Conservation (phyloP, 2,329 filamentous ascomycete species). For the Stemphylium beticola region DNA sequence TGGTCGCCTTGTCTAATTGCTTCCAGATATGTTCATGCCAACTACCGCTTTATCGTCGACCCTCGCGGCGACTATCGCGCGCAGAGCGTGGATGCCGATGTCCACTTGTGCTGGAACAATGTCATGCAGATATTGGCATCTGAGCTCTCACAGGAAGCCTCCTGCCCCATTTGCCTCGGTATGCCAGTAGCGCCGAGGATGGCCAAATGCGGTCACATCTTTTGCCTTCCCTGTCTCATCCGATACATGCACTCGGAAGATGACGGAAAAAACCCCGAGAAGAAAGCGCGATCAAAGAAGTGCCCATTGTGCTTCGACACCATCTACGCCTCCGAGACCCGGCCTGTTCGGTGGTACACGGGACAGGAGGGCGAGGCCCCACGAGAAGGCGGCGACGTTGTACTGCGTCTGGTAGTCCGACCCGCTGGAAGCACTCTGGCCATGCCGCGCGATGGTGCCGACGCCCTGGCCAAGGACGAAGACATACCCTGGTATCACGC, state of each 20-base stretch:
- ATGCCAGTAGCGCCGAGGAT: constrained; percentile 93
- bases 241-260: constrained; percentile 91
- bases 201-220: constrained; percentile 97
- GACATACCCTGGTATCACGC: constrained; percentile 95
- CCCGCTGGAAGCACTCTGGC: constrained; percentile 83
- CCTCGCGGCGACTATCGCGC: constrained; percentile 78
- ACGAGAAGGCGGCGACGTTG: constrained; percentile 84
- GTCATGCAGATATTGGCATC: constrained; percentile 93
- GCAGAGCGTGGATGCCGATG: constrained; percentile 84
- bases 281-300: constrained; percentile 84
- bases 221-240: constrained; percentile 90
- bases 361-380: constrained; percentile 85
- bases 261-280: constrained; percentile 66
- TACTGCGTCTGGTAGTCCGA: constrained; percentile 84
- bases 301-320: constrained; percentile 95
- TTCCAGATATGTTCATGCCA: constrained; percentile 83
- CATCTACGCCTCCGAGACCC: constrained; percentile 88
- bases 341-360: constrained; percentile 87
- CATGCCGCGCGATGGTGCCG: constrained; percentile 80
- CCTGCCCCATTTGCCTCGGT: constrained; percentile 93
- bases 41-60: constrained; percentile 95
- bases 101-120: constrained; percentile 87
- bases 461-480: constrained; percentile 70
- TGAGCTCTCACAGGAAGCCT: constrained; percentile 82
- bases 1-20: constrained; percentile 8